Conservation (phyloP, 495 filamentous ascomycete species). For the Clavariopsis aquatica region DNA sequence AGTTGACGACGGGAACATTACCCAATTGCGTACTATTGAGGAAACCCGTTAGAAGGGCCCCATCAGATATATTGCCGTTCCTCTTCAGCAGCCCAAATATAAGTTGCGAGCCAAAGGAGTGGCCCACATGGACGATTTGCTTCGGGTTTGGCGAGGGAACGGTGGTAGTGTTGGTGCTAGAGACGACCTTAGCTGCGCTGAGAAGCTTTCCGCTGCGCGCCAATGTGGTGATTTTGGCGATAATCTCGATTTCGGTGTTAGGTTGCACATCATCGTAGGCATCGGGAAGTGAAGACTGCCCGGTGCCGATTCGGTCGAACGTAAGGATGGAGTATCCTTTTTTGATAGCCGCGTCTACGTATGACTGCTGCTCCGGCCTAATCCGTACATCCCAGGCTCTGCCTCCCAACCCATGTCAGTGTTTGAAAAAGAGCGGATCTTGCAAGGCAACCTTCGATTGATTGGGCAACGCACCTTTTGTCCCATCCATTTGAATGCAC, state of each 20-base stretch:
- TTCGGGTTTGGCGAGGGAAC: conserved; percentile 4
- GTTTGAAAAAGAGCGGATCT: no score
- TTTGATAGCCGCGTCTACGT: conserved; percentile 27
- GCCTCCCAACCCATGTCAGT: no score
- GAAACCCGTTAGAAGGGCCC: conserved; percentile 3
- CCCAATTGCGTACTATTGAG: not conserved
- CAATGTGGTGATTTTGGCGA: conserved; percentile 10
- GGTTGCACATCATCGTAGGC: conserved; percentile 21
- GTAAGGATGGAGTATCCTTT: conserved; percentile 27
- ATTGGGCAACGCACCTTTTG: conserved; percentile 28
- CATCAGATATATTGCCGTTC: not conserved
- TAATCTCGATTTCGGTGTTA: conserved; percentile 23
- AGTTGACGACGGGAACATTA: not conserved
- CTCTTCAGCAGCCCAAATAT: not conserved
- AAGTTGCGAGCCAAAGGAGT: not conserved
- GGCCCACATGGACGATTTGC: conserved; percentile 11
- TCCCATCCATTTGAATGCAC: not conserved
- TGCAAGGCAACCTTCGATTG: no score
- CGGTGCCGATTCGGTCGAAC: conserved; percentile 28
- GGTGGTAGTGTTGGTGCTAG: not conserved
- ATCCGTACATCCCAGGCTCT: conserved; percentile 23
- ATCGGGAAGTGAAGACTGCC: conserved; percentile 24
- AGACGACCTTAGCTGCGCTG: not conserved
- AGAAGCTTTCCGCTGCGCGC: conserved; percentile 1
- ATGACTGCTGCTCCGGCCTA: conserved; percentile 21